A percentile compares a stretch with the other conserved stretches of the same genome.
Conservation (phyloP, 1,139 yeast species). For the Yamadazyma dendronema region DNA sequence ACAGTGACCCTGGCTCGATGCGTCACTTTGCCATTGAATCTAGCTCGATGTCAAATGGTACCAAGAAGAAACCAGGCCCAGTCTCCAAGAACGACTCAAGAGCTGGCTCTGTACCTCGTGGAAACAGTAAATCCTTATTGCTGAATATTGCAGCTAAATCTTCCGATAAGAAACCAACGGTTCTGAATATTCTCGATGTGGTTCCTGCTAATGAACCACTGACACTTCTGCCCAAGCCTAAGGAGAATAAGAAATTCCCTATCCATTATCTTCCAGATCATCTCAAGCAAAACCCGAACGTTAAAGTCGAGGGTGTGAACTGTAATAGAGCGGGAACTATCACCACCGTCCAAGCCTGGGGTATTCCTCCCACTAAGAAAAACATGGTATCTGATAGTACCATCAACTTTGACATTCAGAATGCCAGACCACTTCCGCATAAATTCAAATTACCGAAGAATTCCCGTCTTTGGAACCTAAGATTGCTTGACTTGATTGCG, state of each 20-base stretch:
- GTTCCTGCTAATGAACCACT: not conserved
- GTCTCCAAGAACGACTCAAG: not conserved
- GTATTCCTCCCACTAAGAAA: slow-evolving; percentile 40
- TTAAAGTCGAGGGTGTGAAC: slow-evolving; percentile 19
- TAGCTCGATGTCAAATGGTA: not conserved
- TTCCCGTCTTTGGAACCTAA: slow-evolving; percentile 24
- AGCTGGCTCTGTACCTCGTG: not conserved
- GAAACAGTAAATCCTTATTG: too few relatives aligned
- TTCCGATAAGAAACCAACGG: slow-evolving; percentile 5
- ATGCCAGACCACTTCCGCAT: slow-evolving; percentile 31
- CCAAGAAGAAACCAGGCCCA: not conserved
- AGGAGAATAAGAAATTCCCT: slow-evolving; percentile 26
- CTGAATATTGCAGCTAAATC: too few relatives aligned
- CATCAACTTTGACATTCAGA: slow-evolving; percentile 41
- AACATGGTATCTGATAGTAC: slow-evolving; percentile 38
- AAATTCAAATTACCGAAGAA: slow-evolving; percentile 31
- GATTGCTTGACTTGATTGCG: slow-evolving; percentile 15
- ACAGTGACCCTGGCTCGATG: slow-evolving; percentile 19
- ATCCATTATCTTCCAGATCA: slow-evolving; percentile 37
- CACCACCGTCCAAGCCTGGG: slow-evolving; percentile 16
- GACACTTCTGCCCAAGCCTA: slow-evolving; percentile 4
- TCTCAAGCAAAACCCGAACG: slow-evolving; percentile 22
- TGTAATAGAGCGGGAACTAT: slow-evolving; percentile 15
- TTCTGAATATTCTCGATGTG: slow-evolving; percentile 7
- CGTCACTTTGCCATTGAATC: slow-evolving; percentile 14